These are phyloP conservation scores for Hypoxylon rickii DNA, from an alignment of 495 filamentous ascomycete species.

Conservation along the genomic window DNA sequence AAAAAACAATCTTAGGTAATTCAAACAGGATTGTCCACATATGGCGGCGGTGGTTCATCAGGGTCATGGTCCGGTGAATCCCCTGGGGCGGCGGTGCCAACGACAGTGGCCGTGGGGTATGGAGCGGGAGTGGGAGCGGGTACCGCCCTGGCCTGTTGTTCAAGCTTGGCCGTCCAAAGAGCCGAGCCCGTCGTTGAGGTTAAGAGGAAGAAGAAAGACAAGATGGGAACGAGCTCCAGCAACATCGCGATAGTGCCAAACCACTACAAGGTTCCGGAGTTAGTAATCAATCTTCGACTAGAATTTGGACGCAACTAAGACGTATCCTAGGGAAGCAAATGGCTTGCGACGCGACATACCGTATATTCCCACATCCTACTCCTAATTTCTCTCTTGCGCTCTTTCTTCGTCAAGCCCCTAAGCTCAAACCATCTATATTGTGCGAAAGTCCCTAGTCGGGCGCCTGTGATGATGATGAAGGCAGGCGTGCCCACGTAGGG, in stretches of 20 bases:
- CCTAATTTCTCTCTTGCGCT: constrained; percentile 66
- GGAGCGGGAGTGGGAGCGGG: neutral
- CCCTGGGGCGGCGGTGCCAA: neutral
- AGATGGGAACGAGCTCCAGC: constrained; percentile 76
- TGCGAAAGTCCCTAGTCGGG: constrained; percentile 61
- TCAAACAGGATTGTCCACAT: constrained; percentile 42
- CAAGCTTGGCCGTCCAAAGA: constrained; percentile 74
- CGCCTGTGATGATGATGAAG: constrained; percentile 73
- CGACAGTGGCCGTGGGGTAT: neutral
- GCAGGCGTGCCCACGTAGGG: constrained; percentile 80
- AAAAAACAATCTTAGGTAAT: neutral
- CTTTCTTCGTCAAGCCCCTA: constrained; percentile 66
- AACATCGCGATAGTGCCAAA: constrained; percentile 62
- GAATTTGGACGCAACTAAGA: too few relatives aligned
- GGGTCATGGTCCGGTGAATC: constrained; percentile 32
- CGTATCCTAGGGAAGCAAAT: too few relatives aligned
- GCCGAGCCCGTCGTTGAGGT: constrained; percentile 80
- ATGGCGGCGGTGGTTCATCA: constrained; percentile 38
- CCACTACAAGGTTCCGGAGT: too few relatives aligned
- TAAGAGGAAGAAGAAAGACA: constrained; percentile 86
- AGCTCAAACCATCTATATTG: constrained; percentile 81
- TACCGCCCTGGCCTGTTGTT: constrained; percentile 39
- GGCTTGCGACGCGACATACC: too few relatives aligned
- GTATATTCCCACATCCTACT: constrained; percentile 70
- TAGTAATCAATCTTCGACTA: too few relatives aligned